These are phyloP conservation scores for Aureobasidium sp. DNA, from an alignment of 2,329 filamentous ascomycete species.

Conservation along the genomic window DNA sequence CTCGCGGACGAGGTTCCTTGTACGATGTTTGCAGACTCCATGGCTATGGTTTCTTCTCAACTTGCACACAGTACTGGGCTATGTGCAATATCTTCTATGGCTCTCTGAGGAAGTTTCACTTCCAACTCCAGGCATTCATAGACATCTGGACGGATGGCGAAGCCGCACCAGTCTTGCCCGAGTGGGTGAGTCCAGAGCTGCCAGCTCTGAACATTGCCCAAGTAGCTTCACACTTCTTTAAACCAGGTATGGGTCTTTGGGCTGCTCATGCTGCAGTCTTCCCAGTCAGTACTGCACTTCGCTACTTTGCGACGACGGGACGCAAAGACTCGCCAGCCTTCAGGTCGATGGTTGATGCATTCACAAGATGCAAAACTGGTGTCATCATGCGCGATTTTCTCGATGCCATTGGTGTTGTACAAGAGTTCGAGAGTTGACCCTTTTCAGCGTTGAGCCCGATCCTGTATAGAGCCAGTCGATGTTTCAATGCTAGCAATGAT, in stretches of 20 bases:
- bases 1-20: not conserved
- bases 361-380: not conserved
- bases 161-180: not conserved
- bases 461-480: too few relatives aligned
- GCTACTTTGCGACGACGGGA: not conserved
- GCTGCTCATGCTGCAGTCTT: not conserved
- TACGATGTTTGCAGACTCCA: not conserved
- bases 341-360: not conserved
- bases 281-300: not conserved
- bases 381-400: constrained; percentile 3
- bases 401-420: not conserved
- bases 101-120: not conserved
- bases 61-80: constrained; percentile 1
- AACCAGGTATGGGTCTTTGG: not conserved
- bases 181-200: not conserved
- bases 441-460: too few relatives aligned
- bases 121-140: not conserved
- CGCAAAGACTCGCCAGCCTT: not conserved
- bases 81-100: constrained; percentile 5
- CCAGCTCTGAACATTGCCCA: not conserved
- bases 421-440: not conserved
- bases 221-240: not conserved
- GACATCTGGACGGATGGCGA: not conserved
- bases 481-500: too few relatives aligned
- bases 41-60: not conserved